Percentiles rank a stretch among this genome's conserved stretches.
phyloP scores from a whole-genome alignment of 2,329 filamentous ascomycete species.

The Arthrobotrys sinensis region DNA sequence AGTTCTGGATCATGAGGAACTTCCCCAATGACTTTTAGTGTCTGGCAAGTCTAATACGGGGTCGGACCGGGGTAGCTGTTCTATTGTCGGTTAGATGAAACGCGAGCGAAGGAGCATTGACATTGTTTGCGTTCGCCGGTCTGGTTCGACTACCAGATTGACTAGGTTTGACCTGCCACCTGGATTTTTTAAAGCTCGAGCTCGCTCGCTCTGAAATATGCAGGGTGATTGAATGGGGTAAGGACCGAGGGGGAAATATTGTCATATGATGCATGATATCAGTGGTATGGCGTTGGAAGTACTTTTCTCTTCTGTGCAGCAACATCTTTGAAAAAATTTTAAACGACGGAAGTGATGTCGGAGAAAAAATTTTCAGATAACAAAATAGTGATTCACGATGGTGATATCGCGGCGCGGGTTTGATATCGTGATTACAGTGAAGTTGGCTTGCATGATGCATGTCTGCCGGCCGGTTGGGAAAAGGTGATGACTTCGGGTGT shows the following conservation, averaged over 20 bases:
- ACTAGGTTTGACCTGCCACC: constrained; percentile 37
- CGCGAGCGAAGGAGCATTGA: constrained; percentile 10
- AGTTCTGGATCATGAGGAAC: constrained; percentile 3
- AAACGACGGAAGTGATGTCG: constrained; percentile 20
- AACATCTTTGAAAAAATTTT: background rate
- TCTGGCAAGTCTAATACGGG: background rate
- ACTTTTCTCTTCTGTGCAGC: background rate
- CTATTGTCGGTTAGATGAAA: constrained; percentile 30
- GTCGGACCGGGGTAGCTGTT: background rate
- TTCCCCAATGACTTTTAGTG: background rate
- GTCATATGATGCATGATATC: constrained; percentile 62
- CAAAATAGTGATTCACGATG: constrained; percentile 20
- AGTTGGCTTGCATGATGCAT: constrained; percentile 44
- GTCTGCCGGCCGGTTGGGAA: too few species aligned
- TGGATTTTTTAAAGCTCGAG: constrained; percentile 38
- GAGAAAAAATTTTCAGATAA: constrained; percentile 25
- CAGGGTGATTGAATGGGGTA: constrained; percentile 19
- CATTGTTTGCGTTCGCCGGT: background rate
- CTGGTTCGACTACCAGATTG: too few species aligned
- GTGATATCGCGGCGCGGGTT: constrained; percentile 10
- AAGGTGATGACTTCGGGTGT: constrained; percentile 42
- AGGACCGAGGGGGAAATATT: constrained; percentile 26
- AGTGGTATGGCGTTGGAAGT: constrained; percentile 20
- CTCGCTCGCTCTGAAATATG: constrained; percentile 20
- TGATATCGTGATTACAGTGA: constrained; percentile 21